phyloP scores from a whole-genome alignment of 495 filamentous ascomycete genomes.

The Massariosphaeria phaeospora region DNA sequence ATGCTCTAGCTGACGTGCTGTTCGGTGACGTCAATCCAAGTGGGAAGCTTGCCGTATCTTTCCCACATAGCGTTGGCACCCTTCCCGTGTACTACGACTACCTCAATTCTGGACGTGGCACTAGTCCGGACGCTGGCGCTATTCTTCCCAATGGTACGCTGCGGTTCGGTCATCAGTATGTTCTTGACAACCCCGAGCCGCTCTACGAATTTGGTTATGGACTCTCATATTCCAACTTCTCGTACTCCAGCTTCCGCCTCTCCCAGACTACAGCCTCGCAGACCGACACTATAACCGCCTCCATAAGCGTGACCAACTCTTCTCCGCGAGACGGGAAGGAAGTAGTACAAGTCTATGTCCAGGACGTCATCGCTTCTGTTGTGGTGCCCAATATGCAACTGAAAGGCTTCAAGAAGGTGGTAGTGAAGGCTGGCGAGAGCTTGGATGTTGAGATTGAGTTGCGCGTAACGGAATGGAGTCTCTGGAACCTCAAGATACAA shows the following conservation, averaged over 20 bases:
- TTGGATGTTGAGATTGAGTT: conserved; percentile 60
- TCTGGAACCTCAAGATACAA: conserved; percentile 39
- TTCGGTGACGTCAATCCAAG: conserved; percentile 34
- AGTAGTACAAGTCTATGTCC: conserved; percentile 73
- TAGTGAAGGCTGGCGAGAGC: conserved; percentile 62
- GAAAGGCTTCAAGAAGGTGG: conserved; percentile 75
- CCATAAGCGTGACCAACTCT: conserved; percentile 63
- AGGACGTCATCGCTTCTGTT: conserved; percentile 38
- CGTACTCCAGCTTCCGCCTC: conserved; percentile 58
- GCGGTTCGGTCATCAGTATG: conserved; percentile 62
- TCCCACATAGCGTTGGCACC: conserved; percentile 59
- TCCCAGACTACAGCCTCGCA: conserved; percentile 47
- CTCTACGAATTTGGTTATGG: conserved; percentile 67
- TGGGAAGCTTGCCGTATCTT: conserved; percentile 49
- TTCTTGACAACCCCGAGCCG: conserved; percentile 52
- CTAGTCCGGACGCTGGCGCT: conserved; percentile 43
- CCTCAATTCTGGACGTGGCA: conserved; percentile 58
- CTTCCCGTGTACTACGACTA: conserved; percentile 68
- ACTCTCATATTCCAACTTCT: conserved; percentile 68
- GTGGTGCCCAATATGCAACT: conserved; percentile 71
- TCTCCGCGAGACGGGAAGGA: conserved; percentile 63
- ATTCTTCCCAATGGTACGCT: conserved; percentile 53
- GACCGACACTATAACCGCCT: conserved; percentile 41
- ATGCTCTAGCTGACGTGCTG: conserved; percentile 37
- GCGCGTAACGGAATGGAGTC: conserved; percentile 42